Percentiles rank a stretch among this genome's conserved stretches.
These are phyloP conservation scores for Citrus mangshanensis DNA, from an alignment of 345 rosid genomes.

Conservation along the genomic window DNA sequence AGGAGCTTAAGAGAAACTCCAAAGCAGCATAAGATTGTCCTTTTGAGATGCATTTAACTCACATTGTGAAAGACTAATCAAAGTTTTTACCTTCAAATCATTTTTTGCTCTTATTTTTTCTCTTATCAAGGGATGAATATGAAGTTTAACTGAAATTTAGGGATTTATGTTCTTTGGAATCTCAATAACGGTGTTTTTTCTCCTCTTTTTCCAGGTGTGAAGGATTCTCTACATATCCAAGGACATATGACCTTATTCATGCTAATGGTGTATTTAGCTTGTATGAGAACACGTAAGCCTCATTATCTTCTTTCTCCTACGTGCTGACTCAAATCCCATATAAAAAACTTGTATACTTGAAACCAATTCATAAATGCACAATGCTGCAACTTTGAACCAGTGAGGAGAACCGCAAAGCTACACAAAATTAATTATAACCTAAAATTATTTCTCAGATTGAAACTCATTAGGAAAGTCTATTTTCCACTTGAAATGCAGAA, in stretches of 20 bases:
- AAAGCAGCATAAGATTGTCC: background rate
- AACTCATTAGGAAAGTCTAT: background rate
- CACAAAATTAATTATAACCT: background rate
- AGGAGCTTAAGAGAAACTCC: background rate
- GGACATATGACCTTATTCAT: constrained; percentile 90
- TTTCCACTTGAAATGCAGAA: background rate
- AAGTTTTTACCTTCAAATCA: background rate
- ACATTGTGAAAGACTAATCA: background rate
- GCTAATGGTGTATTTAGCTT: constrained; percentile 77
- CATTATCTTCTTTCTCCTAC: constrained; percentile 3
- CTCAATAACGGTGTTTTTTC: background rate
- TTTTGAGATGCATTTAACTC: background rate
- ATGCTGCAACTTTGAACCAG: background rate
- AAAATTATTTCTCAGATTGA: background rate
- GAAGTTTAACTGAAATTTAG: background rate
- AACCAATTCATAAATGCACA: background rate
- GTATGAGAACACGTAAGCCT: constrained; percentile 62
- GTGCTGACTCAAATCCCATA: background rate
- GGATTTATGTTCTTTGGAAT: background rate
- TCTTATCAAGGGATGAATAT: background rate
- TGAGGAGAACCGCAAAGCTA: background rate
- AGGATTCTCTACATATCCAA: constrained; percentile 98
- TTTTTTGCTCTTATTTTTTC: background rate
- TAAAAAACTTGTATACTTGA: background rate
- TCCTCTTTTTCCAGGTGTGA: constrained; percentile 63